These are phyloP conservation scores for Skeletonema grethae DNA, from an alignment of 108 stramenopile genomes.

Conservation along the genomic window DNA sequence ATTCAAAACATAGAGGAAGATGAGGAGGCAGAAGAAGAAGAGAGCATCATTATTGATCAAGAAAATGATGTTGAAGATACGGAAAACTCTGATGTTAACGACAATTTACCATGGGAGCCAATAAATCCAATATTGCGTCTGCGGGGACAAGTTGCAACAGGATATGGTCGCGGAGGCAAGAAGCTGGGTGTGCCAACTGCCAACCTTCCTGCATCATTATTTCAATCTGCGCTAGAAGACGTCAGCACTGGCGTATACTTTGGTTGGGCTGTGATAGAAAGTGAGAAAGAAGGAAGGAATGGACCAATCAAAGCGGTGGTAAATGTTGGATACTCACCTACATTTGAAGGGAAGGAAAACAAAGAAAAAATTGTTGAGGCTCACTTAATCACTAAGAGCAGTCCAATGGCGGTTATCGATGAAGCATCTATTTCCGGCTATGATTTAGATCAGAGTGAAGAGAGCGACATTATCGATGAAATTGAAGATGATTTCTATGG, in stretches of 20 bases:
- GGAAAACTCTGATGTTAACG: slow-evolving; percentile 1
- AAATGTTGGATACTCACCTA: slow-evolving; percentile 91
- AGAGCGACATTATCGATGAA: slow-evolving; percentile 14
- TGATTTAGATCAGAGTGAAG: slow-evolving; percentile 16
- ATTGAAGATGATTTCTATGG: slow-evolving; percentile 79
- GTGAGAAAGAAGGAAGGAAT: slow-evolving; percentile 28
- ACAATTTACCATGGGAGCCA: slow-evolving; percentile 33
- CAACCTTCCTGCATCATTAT: slow-evolving; percentile 81
- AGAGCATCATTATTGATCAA: not conserved
- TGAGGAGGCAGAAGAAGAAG: slow-evolving; percentile 2
- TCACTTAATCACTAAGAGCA: slow-evolving; percentile 64
- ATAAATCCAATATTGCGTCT: slow-evolving; percentile 56
- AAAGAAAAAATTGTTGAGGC: slow-evolving; percentile 90
- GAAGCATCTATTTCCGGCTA: not conserved
- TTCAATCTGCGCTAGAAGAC: slow-evolving; percentile 72
- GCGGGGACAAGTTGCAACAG: slow-evolving; percentile 73
- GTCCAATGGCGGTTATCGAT: slow-evolving; percentile 34
- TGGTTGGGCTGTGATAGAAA: slow-evolving; percentile 79
- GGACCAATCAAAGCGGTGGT: slow-evolving; percentile 74
- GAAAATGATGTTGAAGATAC: not conserved
- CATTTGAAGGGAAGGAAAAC: slow-evolving; percentile 89
- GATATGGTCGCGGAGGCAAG: slow-evolving; percentile 89
- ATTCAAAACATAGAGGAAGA: not conserved
- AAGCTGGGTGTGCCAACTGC: slow-evolving; percentile 91
- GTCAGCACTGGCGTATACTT: slow-evolving; percentile 82